A percentile compares a stretch with the other conserved stretches of the same genome.
Evolutionary conservation across 2,329 filamentous ascomycete species (phyloP).

Genomic region (Aspergillus sergii): DNA sequence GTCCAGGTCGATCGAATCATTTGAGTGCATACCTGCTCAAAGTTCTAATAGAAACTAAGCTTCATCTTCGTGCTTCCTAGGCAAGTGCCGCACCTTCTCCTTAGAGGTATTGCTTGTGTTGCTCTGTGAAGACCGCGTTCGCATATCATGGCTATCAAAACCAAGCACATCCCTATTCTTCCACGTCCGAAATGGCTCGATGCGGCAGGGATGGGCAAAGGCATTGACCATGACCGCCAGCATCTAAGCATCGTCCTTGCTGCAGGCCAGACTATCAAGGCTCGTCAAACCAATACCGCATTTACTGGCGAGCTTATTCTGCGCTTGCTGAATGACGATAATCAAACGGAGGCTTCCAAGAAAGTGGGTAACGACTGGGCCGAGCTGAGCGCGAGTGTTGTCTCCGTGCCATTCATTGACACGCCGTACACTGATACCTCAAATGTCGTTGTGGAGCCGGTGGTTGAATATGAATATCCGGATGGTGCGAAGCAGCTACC

Average conservation of each 20-base stretch:
- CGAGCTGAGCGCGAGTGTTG: not conserved
- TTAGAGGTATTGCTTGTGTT: not conserved
- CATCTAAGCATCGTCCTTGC: not conserved
- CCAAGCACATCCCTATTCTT: not conserved
- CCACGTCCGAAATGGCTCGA: not conserved
- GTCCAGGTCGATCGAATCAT: not conserved
- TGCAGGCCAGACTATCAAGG: not conserved
- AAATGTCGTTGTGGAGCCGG: not conserved
- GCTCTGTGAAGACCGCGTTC: not conserved
- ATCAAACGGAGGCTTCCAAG: not conserved
- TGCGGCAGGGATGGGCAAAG: not conserved
- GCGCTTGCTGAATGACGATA: not conserved
- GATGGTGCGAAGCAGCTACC: not conserved
- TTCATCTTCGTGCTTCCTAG: not conserved
- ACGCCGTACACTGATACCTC: not conserved
- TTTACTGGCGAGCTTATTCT: not conserved
- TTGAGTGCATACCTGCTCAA: no score
- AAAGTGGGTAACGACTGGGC: not conserved
- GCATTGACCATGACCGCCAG: not conserved
- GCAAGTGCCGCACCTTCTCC: not conserved
- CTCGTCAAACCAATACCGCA: not conserved
- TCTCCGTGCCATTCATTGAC: not conserved
- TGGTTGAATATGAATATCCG: not conserved
- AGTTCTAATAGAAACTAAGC: not conserved
- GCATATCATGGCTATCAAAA: not conserved